phyloP scores from a whole-genome alignment of 352 stramenopile genomes.

The Achlya hypogyna region DNA sequence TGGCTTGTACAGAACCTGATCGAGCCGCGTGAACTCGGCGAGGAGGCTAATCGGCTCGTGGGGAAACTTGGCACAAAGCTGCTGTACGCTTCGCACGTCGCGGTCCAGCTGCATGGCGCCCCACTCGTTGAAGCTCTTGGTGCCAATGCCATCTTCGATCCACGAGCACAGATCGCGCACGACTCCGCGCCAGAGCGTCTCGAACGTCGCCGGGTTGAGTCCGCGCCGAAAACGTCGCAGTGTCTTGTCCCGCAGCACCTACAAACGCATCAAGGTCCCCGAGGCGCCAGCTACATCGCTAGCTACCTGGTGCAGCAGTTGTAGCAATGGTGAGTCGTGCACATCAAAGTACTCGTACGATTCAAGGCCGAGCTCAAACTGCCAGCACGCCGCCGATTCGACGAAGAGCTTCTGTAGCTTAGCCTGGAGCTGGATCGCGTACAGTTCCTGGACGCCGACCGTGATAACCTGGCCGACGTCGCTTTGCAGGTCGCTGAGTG shows the following conservation, averaged over 20 bases:
- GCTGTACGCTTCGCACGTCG: constrained; percentile 54
- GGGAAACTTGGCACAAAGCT: constrained; percentile 40
- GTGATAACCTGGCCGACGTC: constrained; percentile 63
- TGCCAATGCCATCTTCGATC: constrained; percentile 43
- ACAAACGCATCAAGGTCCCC: background rate
- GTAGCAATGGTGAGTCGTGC: constrained; percentile 51
- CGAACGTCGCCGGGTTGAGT: constrained; percentile 51
- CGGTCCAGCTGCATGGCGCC: constrained; percentile 70
- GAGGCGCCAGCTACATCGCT: background rate
- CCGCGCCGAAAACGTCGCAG: constrained; percentile 49
- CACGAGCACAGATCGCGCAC: constrained; percentile 47
- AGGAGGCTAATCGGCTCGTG: constrained; percentile 47
- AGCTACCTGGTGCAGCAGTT: constrained; percentile 41
- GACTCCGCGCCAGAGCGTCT: constrained; percentile 53
- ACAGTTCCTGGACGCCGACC: constrained; percentile 61
- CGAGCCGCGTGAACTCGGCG: constrained; percentile 56
- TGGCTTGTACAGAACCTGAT: constrained; percentile 34
- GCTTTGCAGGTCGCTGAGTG: constrained; percentile 53
- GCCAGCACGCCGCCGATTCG: constrained; percentile 32
- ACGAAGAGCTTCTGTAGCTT: background rate
- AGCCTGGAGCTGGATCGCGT: constrained; percentile 1
- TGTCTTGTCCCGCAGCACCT: constrained; percentile 58
- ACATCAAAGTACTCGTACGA: constrained; percentile 58
- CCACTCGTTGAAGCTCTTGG: constrained; percentile 70
- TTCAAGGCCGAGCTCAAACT: constrained; percentile 52